These are phyloP conservation scores for Casuarina equisetifolia DNA, from an alignment of 306 rosid genomes.

Conservation along the genomic window DNA sequence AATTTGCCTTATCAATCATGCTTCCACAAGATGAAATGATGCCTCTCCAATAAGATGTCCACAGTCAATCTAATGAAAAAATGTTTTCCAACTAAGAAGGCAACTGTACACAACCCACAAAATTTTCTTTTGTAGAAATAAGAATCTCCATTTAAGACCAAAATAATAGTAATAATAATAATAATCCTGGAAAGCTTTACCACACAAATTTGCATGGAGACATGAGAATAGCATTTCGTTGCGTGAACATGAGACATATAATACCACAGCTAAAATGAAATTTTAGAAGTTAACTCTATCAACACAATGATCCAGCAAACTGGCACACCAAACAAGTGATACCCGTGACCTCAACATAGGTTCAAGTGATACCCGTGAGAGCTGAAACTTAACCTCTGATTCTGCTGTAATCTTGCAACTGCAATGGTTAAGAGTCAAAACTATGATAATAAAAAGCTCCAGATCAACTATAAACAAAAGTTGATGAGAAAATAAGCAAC, in stretches of 20 bases:
- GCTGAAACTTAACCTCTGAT: constrained; percentile 90
- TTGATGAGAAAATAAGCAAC: constrained; percentile 9
- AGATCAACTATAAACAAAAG: constrained; percentile 14
- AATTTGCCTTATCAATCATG: no score
- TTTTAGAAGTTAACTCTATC: neutral
- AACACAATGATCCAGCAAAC: neutral
- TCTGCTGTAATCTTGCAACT: constrained; percentile 92
- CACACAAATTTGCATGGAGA: neutral
- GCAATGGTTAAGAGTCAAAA: constrained; percentile 33
- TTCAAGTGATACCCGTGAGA: constrained; percentile 74
- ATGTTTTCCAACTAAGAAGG: no score
- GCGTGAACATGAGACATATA: neutral
- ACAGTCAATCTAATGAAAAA: no score
- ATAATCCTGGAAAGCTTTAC: neutral
- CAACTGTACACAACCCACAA: no score
- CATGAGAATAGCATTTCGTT: neutral
- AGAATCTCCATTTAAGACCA: no score
- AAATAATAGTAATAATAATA: no score
- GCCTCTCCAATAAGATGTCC: no score
- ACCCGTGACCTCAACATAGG: constrained; percentile 91
- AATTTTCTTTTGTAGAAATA: no score
- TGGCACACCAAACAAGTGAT: constrained; percentile 1
- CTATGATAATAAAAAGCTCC: constrained; percentile 9
- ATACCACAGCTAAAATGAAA: neutral
- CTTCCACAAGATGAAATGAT: no score